phyloP scores from a whole-genome alignment of 1,284 basidiomycete species.

The Laetiporus sulphureus region DNA sequence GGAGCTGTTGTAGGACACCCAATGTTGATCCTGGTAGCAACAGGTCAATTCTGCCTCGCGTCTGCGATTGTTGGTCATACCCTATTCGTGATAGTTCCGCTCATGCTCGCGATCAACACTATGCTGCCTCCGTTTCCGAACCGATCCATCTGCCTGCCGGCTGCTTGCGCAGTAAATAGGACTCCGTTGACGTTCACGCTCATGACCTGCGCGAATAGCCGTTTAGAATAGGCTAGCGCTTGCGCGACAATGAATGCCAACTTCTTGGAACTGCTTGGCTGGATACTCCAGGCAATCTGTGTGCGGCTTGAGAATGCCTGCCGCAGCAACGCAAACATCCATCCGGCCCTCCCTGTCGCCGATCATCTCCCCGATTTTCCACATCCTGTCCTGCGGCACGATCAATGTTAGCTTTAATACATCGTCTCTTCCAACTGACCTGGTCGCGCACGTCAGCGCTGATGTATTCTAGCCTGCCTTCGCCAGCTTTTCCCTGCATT shows the following conservation, averaged over 20 bases:
- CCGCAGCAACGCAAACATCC: constrained; percentile 72
- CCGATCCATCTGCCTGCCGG: constrained; percentile 67
- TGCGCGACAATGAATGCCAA: constrained; percentile 19
- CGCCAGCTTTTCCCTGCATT: constrained; percentile 30
- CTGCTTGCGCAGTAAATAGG: constrained; percentile 74
- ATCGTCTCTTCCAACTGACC: constrained; percentile 12
- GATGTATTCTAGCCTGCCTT: constrained; percentile 57
- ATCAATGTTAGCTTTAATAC: background rate
- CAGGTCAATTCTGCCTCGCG: background rate
- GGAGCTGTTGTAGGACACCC: constrained; percentile 76
- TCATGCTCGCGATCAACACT: constrained; percentile 82
- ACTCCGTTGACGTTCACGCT: constrained; percentile 76
- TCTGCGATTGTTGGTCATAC: constrained; percentile 30
- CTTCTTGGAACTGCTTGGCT: constrained; percentile 63
- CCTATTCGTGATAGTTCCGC: constrained; percentile 77
- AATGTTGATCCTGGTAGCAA: constrained; percentile 51
- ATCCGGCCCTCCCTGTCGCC: constrained; percentile 59
- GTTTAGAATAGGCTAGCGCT: background rate
- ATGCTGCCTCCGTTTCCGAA: constrained; percentile 75
- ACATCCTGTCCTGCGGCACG: constrained; percentile 32
- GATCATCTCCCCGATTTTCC: constrained; percentile 49
- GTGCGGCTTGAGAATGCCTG: constrained; percentile 45
- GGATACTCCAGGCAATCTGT: constrained; percentile 68
- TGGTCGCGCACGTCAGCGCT: constrained; percentile 62
- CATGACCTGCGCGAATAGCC: constrained; percentile 42